phyloP scores from a whole-genome alignment of 768 basidiomycete species.

The Serpula lacrymans region DNA sequence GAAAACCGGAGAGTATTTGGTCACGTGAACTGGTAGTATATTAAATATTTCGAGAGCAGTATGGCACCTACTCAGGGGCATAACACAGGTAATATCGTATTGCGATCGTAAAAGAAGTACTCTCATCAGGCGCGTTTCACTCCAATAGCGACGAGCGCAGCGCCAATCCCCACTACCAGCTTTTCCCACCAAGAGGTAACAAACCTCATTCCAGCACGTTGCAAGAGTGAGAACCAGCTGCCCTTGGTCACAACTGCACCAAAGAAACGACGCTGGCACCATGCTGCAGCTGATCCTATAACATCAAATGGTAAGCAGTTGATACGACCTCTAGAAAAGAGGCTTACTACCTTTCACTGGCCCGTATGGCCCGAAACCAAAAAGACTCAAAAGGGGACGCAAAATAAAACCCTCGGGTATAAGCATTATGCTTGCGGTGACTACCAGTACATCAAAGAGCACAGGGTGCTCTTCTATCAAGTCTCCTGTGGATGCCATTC shows the following conservation, averaged over 20 bases:
- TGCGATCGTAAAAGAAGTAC: too few species aligned
- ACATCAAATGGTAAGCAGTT: background rate
- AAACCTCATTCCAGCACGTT: conserved; percentile 31
- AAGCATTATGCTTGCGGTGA: conserved; percentile 19
- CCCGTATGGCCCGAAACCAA: conserved; percentile 36
- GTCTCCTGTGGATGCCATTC: conserved; percentile 23
- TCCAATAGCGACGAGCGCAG: too few species aligned
- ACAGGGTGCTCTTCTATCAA: conserved; percentile 34
- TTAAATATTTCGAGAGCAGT: too few species aligned
- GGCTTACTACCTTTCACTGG: conserved; percentile 27
- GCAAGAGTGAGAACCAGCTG: conserved; percentile 33
- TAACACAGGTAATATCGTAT: too few species aligned
- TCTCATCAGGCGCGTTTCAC: too few species aligned
- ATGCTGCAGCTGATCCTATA: conserved; percentile 33
- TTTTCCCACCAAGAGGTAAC: too few species aligned
- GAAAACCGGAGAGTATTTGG: too few species aligned
- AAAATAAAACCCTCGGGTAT: conserved; percentile 30
- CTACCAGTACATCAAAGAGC: conserved; percentile 21
- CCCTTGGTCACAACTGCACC: conserved; percentile 25
- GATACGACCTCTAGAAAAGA: background rate
- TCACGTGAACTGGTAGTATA: too few species aligned
- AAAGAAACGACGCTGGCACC: conserved; percentile 33
- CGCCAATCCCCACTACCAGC: too few species aligned
- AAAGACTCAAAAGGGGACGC: conserved; percentile 26
- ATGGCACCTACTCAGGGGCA: too few species aligned